Base-by-base conservation (phyloP, 352 stramenopile genomes). In the Thraustochytrium sp. region DNA sequence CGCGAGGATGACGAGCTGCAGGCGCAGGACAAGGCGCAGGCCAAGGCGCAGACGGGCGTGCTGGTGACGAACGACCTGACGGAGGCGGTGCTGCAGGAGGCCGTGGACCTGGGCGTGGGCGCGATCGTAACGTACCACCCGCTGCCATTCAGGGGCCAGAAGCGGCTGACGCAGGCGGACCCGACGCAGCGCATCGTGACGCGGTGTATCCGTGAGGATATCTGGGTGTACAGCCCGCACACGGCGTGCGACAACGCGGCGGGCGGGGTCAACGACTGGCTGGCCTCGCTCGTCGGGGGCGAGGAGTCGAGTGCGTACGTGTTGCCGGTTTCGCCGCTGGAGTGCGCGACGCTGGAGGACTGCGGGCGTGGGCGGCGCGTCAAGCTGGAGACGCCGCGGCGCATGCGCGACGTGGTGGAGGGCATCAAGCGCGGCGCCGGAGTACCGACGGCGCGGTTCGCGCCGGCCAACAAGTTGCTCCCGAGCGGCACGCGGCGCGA, bases 11-110 rank as follows among this genome's bases (percentile, higher is more conserved):
- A 8, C 44, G 44, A 51, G 44, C 8, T 21, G 8, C 8, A 21
- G 44, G 8, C 54, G 11, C 36, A 5, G 48, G 26, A 48, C 21
- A 11, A 11, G 46, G 82, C n/a, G n/a, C n/a, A n/a, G n/a, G n/a
- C n/a, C n/a, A n/a, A n/a, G 13, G 78, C 61, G 16, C 68, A 77
- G 40, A 54, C 29, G n/a, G 31, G 42, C 2, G 51, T 87, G 9
- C 36, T 87, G 46, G 46, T 87, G 13, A 86, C 78, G n/a, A 87
- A 87, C 46, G 85, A 87, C 48, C 34, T 85, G 51, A 86, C 62
- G 8, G 40, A 85, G 11, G 36, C 84, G 44, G 82, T 87, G 11
- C 21, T 85, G 37, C 42, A 86, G 13, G 85, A 87, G 59, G 85
- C 85, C 5, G 44, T 86, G 16, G 36, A 53, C 23, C 48, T 84